A percentile compares a stretch with the other conserved stretches of the same genome.
Evolutionary conservation across 2,329 filamentous ascomycete genomes (phyloP).

Genomic region (Ambrosiella beaveri): DNA sequence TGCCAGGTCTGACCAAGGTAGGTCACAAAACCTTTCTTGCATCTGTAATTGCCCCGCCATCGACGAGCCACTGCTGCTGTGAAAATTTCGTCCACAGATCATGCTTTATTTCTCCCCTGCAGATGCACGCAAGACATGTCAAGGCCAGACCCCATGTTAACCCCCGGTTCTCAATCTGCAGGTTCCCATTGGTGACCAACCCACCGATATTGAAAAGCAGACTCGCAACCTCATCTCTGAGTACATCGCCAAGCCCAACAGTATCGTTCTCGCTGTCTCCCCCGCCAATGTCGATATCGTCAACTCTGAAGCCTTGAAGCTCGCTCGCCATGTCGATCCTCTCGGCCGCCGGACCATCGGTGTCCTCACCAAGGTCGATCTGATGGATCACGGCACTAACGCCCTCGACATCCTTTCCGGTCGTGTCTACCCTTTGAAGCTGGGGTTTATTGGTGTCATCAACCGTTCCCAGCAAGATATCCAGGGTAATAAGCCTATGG

Average conservation of each 20-base stretch:
- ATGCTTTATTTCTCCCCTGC: conserved; percentile 4
- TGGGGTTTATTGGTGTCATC: conserved; percentile 95
- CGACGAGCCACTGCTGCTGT: not conserved
- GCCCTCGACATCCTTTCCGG: conserved; percentile 95
- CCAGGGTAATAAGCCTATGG: conserved; percentile 83
- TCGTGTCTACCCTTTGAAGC: conserved; percentile 86
- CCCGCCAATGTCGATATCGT: conserved; percentile 96
- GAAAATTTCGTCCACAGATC: conserved; percentile 1
- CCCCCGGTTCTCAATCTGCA: conserved; percentile 18
- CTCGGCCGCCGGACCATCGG: conserved; percentile 90
- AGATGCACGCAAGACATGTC: conserved; percentile 8
- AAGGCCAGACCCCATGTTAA: conserved; percentile 13
- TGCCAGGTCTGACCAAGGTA: conserved; percentile 90
- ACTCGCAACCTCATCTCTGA: conserved; percentile 91
- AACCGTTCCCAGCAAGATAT: conserved; percentile 98
- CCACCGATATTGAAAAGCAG: conserved; percentile 95
- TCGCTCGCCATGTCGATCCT: conserved; percentile 90
- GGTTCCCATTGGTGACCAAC: conserved; percentile 95
- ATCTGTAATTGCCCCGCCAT: not conserved
- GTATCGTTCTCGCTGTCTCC: conserved; percentile 89
- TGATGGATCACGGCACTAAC: conserved; percentile 98
- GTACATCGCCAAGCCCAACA: conserved; percentile 98
- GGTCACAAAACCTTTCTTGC: conserved; percentile 12
- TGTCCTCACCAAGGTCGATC: conserved; percentile 87
- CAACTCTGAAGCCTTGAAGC: conserved; percentile 92